Conservation (phyloP, 495 filamentous ascomycete species). For the Oidiodendron maius region DNA sequence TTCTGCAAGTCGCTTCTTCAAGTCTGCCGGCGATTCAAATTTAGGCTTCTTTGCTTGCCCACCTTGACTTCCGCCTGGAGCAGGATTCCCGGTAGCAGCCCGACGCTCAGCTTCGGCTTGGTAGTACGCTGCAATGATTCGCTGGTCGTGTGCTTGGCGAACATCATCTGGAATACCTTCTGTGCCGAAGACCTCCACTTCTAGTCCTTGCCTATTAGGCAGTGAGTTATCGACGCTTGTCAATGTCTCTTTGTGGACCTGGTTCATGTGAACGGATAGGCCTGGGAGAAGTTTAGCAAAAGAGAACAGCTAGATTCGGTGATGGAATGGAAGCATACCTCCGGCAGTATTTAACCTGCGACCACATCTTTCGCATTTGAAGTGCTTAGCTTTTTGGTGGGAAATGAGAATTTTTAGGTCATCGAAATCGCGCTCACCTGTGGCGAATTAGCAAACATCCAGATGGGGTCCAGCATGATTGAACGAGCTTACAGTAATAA, state of each 20-base stretch:
- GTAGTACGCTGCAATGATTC: slow-evolving; percentile 76
- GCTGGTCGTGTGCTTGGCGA: slow-evolving; percentile 72
- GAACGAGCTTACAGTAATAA: slow-evolving; percentile 70
- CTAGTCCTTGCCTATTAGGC: slow-evolving; percentile 71
- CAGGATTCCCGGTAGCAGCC: slow-evolving; percentile 76
- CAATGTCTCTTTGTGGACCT: slow-evolving; percentile 93
- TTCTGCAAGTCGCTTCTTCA: slow-evolving; percentile 78
- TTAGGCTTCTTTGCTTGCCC: slow-evolving; percentile 72
- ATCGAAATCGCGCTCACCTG: slow-evolving; percentile 88
- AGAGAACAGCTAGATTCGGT: not conserved
- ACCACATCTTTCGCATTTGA: slow-evolving; percentile 88
- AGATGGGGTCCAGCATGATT: not conserved
- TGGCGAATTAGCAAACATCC: slow-evolving; percentile 20
- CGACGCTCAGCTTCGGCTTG: slow-evolving; percentile 78
- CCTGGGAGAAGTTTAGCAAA: slow-evolving; percentile 42
- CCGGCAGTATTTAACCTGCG: slow-evolving; percentile 90
- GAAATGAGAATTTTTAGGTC: slow-evolving; percentile 92
- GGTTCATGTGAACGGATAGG: slow-evolving; percentile 92
- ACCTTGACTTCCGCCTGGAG: slow-evolving; percentile 47
- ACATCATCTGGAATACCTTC: slow-evolving; percentile 91
- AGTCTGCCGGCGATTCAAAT: slow-evolving; percentile 65
- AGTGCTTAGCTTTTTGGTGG: slow-evolving; percentile 98
- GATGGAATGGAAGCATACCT: slow-evolving; percentile 46
- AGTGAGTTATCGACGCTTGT: slow-evolving; percentile 86
- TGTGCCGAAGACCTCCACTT: slow-evolving; percentile 97